phyloP scores from a whole-genome alignment of 169 alveolate species.

The Plasmodium falciparum region DNA sequence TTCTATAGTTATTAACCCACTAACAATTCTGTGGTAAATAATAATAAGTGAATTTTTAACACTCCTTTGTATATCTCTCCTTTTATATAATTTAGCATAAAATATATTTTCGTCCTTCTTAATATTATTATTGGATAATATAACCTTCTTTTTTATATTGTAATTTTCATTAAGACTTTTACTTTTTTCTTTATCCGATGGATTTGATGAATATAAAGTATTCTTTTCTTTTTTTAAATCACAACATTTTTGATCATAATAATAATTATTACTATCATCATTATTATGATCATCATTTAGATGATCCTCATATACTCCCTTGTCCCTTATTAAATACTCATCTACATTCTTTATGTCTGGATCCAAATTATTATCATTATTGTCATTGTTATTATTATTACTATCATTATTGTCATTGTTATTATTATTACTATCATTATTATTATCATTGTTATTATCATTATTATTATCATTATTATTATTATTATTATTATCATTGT shows the following conservation, averaged over 20 bases:
- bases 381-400: not conserved
- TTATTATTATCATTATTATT: not conserved
- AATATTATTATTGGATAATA: not conserved
- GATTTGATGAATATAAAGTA: not conserved
- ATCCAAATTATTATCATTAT: not conserved
- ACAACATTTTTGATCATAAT: not conserved
- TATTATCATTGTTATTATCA: not conserved
- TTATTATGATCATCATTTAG: not conserved
- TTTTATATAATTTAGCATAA: not conserved
- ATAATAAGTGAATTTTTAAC: constrained; percentile 24
- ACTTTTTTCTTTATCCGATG: not conserved
- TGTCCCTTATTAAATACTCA: too few species aligned
- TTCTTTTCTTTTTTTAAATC: not conserved
- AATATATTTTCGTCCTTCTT: constrained; percentile 1
- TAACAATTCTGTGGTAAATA: constrained; percentile 38
- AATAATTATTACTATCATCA: not conserved
- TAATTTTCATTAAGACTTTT: not conserved
- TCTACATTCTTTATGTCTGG: too few species aligned
- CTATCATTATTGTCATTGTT: not conserved
- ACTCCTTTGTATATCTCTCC: constrained; percentile 24
- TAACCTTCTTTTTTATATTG: not conserved
- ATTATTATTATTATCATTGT: not conserved
- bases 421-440: not conserved
- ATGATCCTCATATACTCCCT: not conserved
- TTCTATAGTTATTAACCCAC: constrained; percentile 29